Conservation (phyloP, 2,329 filamentous ascomycete genomes). For the Trichothecium sympodiale region DNA sequence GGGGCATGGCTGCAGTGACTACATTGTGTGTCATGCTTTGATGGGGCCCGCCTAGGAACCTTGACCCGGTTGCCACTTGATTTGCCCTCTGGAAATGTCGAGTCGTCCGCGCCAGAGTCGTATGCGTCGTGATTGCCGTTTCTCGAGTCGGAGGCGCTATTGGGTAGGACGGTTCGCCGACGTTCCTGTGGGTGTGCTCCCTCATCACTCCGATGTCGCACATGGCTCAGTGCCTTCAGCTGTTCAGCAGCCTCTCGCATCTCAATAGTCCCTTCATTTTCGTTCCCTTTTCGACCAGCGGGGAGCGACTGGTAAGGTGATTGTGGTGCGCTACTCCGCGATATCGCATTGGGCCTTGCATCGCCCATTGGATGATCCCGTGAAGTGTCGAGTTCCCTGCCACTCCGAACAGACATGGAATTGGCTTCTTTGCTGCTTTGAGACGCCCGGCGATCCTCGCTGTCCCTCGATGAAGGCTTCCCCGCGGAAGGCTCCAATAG, state of each 20-base stretch:
- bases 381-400: constrained; percentile 14
- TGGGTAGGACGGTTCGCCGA: constrained; percentile 26
- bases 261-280: constrained; percentile 50
- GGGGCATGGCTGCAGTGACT: constrained; percentile 51
- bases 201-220: constrained; percentile 44
- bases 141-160: constrained; percentile 21
- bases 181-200: constrained; percentile 12
- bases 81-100: constrained; percentile 9
- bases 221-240: constrained; percentile 53
- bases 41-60: constrained; percentile 32
- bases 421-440: constrained; percentile 40
- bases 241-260: constrained; percentile 60
- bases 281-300: constrained; percentile 9
- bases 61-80: constrained; percentile 29
- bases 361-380: too few species aligned
- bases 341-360: too few species aligned
- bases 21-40: constrained; percentile 52
- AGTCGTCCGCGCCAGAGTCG: constrained; percentile 16
- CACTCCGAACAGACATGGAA: constrained; percentile 18
- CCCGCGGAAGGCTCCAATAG: constrained; percentile 36
- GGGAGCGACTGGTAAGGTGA: constrained; percentile 17
- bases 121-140: constrained; percentile 25
- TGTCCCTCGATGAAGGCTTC: constrained; percentile 37
- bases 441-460: constrained; percentile 46
- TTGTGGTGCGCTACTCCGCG: constrained; percentile 5